Evolutionary conservation across 306 rosid genomes (phyloP), one percentile per base, ranked within the genome.

Genomic region (Coriaria nepalensis): DNA sequence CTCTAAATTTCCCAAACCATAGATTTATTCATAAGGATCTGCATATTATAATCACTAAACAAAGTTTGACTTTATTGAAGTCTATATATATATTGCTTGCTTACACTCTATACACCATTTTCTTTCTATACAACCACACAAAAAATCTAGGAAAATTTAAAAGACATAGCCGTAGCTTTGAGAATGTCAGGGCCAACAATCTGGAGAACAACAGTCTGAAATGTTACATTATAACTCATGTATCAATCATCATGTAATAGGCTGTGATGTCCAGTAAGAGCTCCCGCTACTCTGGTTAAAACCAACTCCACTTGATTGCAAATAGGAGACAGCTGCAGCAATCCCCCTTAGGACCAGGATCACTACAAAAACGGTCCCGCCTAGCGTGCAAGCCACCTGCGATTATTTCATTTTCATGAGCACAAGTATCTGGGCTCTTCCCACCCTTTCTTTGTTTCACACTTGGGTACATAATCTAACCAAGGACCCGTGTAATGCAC

Each of bases 371-470:
- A 74, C 82, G 6, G 82, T 59, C 38, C 93, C 86, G 41, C 93
- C 93, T 12, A 81, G 66, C 42, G 62, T 71, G 74, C 93, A 81
- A 13, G 72, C 61, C 50, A 81, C 93, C 93, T 81, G 52, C 6
- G 4, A 74, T 59, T 54, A 68, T 11, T 39, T 40, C n/a, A n/a
- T n/a, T 40, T 14, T 42, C 49, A 2, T 14, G 15, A 6, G 15
- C 9, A 36, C 44, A 8, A 5, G 3, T 13, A 4, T 14, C 10
- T 33, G 8, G 4, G 10, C 13, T 33, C 32, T 32, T 42, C 43
- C 29, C 29, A 10, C 7, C 7, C 11, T 12, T 15, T 12, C 7
- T 39, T 8, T n/a, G n/a, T n/a, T 34, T 20, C 6, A 14, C 58
- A 40, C 14, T 8, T n/a, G 32, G 9, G 32, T 9, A 0, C 10